These are phyloP conservation scores for Botryobasidium botryosum DNA, from an alignment of 768 basidiomycete species.

Conservation along the genomic window DNA sequence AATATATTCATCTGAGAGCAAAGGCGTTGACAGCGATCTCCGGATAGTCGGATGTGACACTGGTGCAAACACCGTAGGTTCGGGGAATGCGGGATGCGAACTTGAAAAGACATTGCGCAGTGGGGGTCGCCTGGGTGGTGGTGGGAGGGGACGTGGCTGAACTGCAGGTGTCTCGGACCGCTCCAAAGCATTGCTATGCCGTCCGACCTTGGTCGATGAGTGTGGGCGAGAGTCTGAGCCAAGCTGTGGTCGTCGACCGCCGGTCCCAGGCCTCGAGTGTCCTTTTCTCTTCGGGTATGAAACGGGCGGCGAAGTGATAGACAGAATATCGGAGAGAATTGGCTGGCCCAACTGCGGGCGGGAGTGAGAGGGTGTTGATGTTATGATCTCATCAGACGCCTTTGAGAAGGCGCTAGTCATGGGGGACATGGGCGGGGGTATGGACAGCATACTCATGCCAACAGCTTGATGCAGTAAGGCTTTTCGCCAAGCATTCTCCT, in stretches of 20 bases:
- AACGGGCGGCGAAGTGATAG: neutral
- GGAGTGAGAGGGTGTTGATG: neutral
- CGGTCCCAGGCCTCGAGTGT: too few relatives aligned
- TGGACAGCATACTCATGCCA: slow-evolving; percentile 24
- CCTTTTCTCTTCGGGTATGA: too few relatives aligned
- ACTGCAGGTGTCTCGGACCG: slow-evolving; percentile 3
- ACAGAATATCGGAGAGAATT: neutral
- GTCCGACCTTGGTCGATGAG: too few relatives aligned
- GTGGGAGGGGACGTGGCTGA: slow-evolving; percentile 5
- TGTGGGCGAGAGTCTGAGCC: too few relatives aligned
- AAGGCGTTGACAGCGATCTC: slow-evolving; percentile 7
- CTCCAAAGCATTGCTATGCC: too few relatives aligned
- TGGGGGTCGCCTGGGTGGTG: slow-evolving; percentile 2
- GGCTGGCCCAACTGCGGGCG: neutral
- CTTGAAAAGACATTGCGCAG: neutral
- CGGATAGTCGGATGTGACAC: slow-evolving; percentile 2
- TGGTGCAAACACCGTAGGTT: too few relatives aligned
- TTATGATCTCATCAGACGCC: too few relatives aligned
- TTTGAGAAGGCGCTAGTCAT: too few relatives aligned
- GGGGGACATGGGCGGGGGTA: slow-evolving; percentile 4
- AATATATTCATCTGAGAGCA: slow-evolving; percentile 3
- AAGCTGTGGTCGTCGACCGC: too few relatives aligned
- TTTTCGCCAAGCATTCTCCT: slow-evolving; percentile 58
- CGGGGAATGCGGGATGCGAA: too few relatives aligned
- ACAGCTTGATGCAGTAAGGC: slow-evolving; percentile 63